These are phyloP conservation scores for Usnea hakonensis DNA, from an alignment of 495 filamentous ascomycete genomes.

Conservation along the genomic window DNA sequence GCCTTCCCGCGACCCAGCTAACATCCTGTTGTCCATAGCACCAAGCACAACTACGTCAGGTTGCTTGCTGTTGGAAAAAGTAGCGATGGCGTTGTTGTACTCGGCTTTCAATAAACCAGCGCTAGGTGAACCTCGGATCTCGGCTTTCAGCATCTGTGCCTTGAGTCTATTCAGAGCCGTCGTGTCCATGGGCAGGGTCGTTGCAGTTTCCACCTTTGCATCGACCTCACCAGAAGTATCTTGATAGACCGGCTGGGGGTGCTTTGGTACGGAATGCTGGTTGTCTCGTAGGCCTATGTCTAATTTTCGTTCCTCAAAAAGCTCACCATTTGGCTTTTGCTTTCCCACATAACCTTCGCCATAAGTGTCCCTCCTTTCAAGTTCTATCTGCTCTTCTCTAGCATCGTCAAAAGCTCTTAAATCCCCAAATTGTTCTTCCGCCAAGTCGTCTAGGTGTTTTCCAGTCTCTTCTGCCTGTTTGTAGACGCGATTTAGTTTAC, in stretches of 20 bases:
- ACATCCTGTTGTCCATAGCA: conserved; percentile 80
- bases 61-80: conserved; percentile 49
- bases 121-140: conserved; percentile 65
- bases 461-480: conserved; percentile 67
- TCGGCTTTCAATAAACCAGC: conserved; percentile 72
- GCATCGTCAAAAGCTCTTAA: conserved; percentile 86
- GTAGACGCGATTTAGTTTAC: conserved; percentile 80
- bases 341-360: conserved; percentile 82
- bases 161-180: conserved; percentile 82
- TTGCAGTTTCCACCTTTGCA: conserved; percentile 34
- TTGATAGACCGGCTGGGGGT: conserved; percentile 25
- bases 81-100: conserved; percentile 65
- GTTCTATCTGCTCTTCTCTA: conserved; percentile 85
- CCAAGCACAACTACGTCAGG: conserved; percentile 70
- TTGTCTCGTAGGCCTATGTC: conserved; percentile 38
- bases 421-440: conserved; percentile 71
- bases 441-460: conserved; percentile 66
- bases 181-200: conserved; percentile 52
- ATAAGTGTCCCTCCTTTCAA: conserved; percentile 78
- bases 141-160: conserved; percentile 90
- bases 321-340: conserved; percentile 78
- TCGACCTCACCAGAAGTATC: conserved; percentile 39
- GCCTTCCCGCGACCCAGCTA: conserved; percentile 62
- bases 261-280: conserved; percentile 23
- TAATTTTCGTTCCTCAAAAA: conserved; percentile 69